A percentile compares a stretch with the other conserved stretches of the same genome.
Evolutionary conservation across 2,329 filamentous ascomycete species (phyloP).

Genomic region (Akanthomyces dipterigenus): DNA sequence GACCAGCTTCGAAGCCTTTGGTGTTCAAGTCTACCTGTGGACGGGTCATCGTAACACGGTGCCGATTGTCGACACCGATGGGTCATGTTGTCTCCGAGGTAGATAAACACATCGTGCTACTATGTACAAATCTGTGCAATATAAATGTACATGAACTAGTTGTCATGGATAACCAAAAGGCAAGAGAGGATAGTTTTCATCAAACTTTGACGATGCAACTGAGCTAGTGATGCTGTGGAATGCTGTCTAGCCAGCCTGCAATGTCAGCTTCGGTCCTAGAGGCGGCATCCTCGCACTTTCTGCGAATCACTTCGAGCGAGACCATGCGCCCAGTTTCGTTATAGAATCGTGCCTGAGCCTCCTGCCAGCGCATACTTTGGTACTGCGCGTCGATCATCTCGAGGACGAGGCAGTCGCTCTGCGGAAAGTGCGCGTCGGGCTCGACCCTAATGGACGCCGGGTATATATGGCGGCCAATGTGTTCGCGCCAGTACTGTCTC

Average conservation of each 20-base stretch:
- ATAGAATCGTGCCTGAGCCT: conserved; percentile 38
- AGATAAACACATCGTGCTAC: not conserved
- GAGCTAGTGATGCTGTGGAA: not conserved
- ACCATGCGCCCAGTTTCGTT: conserved; percentile 37
- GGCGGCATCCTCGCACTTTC: conserved; percentile 20
- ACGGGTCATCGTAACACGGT: not conserved
- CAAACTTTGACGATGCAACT: not conserved
- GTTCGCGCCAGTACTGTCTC: conserved; percentile 24
- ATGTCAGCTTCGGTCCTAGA: not conserved
- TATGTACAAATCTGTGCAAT: not conserved
- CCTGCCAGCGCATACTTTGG: conserved; percentile 29
- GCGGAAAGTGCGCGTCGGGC: conserved; percentile 21
- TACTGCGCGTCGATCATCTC: conserved; percentile 28
- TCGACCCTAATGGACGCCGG: conserved; percentile 18
- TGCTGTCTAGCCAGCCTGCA: not conserved
- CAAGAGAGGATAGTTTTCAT: not conserved
- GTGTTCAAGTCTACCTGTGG: not conserved
- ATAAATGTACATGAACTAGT: not conserved
- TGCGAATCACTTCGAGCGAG: conserved; percentile 30
- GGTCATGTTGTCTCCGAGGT: not conserved
- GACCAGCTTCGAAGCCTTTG: not conserved
- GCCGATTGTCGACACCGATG: not conserved
- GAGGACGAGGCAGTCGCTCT: conserved; percentile 29
- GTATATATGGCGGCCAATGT: conserved; percentile 26
- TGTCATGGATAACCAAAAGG: not conserved